Percentiles rank a stretch among this genome's conserved stretches.
Conservation (phyloP, 495 filamentous ascomycete genomes). For the Penicillium riverlandense region DNA sequence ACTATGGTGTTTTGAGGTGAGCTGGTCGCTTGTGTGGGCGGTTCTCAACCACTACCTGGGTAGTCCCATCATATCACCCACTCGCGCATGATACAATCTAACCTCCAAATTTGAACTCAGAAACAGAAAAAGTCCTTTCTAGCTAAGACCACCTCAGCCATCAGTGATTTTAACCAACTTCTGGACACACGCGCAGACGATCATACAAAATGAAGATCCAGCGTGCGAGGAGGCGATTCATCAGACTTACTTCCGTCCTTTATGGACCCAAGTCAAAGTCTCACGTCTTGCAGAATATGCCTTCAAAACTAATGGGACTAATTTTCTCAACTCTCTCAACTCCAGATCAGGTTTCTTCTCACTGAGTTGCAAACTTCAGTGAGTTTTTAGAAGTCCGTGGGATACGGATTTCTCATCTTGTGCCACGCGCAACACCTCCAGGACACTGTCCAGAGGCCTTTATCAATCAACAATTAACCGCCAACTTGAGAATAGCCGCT, state of each 20-base stretch:
- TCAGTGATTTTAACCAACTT: neutral
- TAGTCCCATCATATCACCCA: too few relatives aligned
- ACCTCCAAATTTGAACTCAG: neutral
- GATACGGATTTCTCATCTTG: neutral
- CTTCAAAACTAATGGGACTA: neutral
- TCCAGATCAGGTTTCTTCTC: neutral
- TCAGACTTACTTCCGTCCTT: neutral
- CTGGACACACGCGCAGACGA: neutral
- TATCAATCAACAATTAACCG: neutral
- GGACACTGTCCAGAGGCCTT: neutral
- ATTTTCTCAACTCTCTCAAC: neutral
- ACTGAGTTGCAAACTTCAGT: slow-evolving; percentile 1
- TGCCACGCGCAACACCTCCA: neutral
- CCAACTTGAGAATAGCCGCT: slow-evolving; percentile 1
- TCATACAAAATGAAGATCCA: neutral
- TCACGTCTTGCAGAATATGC: neutral
- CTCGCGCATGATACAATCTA: neutral
- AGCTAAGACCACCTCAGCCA: neutral
- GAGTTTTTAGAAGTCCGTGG: neutral
- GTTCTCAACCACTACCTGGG: too few relatives aligned
- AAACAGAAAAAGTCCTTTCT: neutral
- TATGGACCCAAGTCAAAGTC: neutral
- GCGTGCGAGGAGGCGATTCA: neutral
- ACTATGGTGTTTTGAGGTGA: too few relatives aligned
- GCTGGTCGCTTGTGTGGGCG: too few relatives aligned